Base-by-base conservation (phyloP, 306 rosid species). In the Prunus kanzakura region DNA sequence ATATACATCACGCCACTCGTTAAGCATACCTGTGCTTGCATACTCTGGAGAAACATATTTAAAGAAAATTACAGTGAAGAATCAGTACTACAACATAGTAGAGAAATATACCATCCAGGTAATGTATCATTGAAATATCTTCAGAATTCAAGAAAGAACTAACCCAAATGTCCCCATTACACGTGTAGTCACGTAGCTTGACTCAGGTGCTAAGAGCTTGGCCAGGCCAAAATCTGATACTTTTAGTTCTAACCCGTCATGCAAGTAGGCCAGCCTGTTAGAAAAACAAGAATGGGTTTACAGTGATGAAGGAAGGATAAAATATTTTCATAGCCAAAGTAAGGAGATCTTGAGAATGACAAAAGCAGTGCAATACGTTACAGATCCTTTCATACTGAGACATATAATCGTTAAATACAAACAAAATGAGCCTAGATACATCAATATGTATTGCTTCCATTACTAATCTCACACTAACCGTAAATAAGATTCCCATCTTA, bases 151-250 rank as follows among this genome's bases (percentile, higher is more conserved):
- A 82, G 61, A 16, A 55, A 80, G 67, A 67, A 73, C 87, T 45
- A 72, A 85, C 98, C 98, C 98, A 16, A 95, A 95, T 69, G 98
- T 95, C 67, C 98, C 98, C 98, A 95, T 95, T 4, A 95, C 98
- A 18, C 98, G 95, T 3, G 98, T 95, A 52, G 96, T 92, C 79
- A 95, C 98, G 16, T 95, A 88, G 54, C 84, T 89, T 82, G 86
- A 82, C 80, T 92, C 98, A 0, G 98, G 71, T 77, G 96, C 96
- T 72, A 95, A 85, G 81, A 95, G 97, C 83, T 95, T 95, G 69
- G 98, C 98, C 71, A 95, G 90, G 77, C 98, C 98, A 83, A 95
- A 95, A 81, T 95, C 98, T 1, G 98, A 92, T 27, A 95, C 98
- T 82, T 88, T 90, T 27, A 97, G 86, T 81, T 95, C 98, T 78